Evolutionary conservation across 2,329 filamentous ascomycete species (phyloP).

Genomic region (Leptographium lundbergii): DNA sequence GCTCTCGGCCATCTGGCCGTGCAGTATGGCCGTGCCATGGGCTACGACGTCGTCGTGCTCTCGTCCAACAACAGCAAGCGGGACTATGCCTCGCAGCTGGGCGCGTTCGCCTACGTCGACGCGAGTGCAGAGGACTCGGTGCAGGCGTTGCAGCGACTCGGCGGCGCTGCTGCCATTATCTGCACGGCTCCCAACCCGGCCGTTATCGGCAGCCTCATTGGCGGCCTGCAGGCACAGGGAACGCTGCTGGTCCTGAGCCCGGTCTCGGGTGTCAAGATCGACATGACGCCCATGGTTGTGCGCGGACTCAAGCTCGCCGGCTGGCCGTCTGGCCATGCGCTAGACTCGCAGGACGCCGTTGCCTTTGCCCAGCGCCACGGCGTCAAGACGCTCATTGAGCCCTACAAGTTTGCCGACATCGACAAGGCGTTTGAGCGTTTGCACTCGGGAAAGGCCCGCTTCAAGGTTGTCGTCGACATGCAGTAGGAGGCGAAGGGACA

Average conservation of each 20-base stretch:
- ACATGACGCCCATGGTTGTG: conserved; percentile 27
- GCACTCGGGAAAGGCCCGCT: conserved; percentile 9
- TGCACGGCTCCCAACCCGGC: conserved; percentile 49
- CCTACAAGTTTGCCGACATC: conserved; percentile 42
- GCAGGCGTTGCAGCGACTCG: conserved; percentile 33
- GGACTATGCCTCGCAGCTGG: conserved; percentile 50
- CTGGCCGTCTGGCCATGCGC: conserved; percentile 48
- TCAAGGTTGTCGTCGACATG: conserved; percentile 13
- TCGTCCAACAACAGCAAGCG: conserved; percentile 51
- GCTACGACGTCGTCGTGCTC: conserved; percentile 58
- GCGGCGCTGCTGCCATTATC: conserved; percentile 49
- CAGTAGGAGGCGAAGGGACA: neutral
- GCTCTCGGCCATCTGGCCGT: conserved; percentile 68
- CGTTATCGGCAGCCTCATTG: conserved; percentile 38
- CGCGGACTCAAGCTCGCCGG: conserved; percentile 50
- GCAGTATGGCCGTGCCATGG: conserved; percentile 65
- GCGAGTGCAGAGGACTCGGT: conserved; percentile 39
- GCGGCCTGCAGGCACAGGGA: conserved; percentile 39
- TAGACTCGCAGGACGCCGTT: conserved; percentile 54
- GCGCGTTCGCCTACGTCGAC: conserved; percentile 49
- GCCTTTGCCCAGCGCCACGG: conserved; percentile 48
- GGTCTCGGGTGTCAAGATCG: conserved; percentile 30
- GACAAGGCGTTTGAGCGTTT: conserved; percentile 25
- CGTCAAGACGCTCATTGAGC: conserved; percentile 54
- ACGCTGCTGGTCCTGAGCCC: conserved; percentile 48